Conservation (phyloP, 768 basidiomycete genomes). For the Rhizopogon rudus region DNA sequence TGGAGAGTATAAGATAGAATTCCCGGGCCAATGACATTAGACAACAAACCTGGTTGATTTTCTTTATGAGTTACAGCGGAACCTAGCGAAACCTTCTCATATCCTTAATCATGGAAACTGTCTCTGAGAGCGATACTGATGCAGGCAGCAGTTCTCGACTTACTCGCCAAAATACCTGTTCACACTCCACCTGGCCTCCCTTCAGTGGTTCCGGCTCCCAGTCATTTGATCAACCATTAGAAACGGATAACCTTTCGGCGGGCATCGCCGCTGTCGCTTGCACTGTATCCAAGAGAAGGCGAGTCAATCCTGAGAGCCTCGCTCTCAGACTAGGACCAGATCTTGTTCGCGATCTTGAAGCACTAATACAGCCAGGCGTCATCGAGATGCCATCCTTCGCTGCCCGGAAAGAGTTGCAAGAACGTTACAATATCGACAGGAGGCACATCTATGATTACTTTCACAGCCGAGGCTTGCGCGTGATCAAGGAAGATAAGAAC, state of each 20-base stretch:
- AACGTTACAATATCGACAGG: conserved; percentile 64
- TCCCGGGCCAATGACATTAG: background rate
- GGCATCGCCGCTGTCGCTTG: background rate
- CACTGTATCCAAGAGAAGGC: conserved; percentile 28
- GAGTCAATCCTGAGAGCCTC: conserved; percentile 66
- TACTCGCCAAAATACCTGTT: background rate
- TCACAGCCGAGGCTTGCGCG: conserved; percentile 57
- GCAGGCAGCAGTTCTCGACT: background rate
- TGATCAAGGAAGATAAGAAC: conserved; percentile 61
- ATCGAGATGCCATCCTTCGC: conserved; percentile 73
- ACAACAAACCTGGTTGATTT: background rate
- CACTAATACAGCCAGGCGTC: conserved; percentile 62
- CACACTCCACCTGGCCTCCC: background rate
- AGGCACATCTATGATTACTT: conserved; percentile 79
- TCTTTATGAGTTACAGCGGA: background rate
- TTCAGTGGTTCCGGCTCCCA: background rate
- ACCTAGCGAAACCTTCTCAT: background rate
- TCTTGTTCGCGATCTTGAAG: conserved; percentile 67
- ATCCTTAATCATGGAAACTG: background rate
- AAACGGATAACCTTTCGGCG: background rate
- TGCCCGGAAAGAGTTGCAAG: conserved; percentile 64
- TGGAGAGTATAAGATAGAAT: background rate
- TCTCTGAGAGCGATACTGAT: background rate
- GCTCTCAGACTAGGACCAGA: conserved; percentile 63
- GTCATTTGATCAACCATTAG: background rate